These are phyloP conservation scores for Entonaema liquescens DNA, from an alignment of 495 filamentous ascomycete genomes.

Conservation along the genomic window DNA sequence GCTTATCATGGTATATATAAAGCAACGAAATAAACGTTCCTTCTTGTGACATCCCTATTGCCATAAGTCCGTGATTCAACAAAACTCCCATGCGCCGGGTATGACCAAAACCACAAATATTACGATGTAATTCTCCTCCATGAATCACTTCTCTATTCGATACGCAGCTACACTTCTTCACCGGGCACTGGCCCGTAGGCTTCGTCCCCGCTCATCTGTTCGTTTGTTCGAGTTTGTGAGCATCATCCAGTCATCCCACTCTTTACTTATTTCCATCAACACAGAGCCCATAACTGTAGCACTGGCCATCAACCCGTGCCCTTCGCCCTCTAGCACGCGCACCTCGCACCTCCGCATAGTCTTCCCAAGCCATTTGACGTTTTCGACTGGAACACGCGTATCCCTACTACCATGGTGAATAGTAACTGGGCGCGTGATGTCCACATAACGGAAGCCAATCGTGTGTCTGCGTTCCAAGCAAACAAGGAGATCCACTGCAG, in stretches of 20 bases:
- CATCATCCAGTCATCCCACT: slow-evolving; percentile 93
- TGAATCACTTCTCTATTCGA: not conserved
- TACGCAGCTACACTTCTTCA: slow-evolving; percentile 2
- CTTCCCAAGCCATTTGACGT: slow-evolving; percentile 92
- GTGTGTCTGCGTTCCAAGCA: slow-evolving; percentile 91
- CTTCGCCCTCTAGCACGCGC: slow-evolving; percentile 87
- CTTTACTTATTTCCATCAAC: slow-evolving; percentile 88
- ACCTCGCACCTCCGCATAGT: slow-evolving; percentile 95
- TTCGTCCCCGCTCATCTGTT: slow-evolving; percentile 44
- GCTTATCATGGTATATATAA: slow-evolving; percentile 17
- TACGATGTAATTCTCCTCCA: slow-evolving; percentile 1
- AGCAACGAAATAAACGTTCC: slow-evolving; percentile 14
- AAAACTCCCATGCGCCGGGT: slow-evolving; percentile 29
- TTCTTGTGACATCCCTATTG: slow-evolving; percentile 7
- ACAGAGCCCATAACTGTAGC: slow-evolving; percentile 92
- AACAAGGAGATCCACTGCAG: slow-evolving; percentile 89
- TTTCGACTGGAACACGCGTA: slow-evolving; percentile 91
- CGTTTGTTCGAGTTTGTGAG: slow-evolving; percentile 50
- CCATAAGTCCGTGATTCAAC: slow-evolving; percentile 1
- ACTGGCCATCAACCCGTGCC: slow-evolving; percentile 96
- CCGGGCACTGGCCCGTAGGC: slow-evolving; percentile 35
- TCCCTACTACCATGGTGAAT: slow-evolving; percentile 95
- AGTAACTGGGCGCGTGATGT: slow-evolving; percentile 87
- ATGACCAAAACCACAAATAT: slow-evolving; percentile 13
- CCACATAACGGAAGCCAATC: slow-evolving; percentile 96